Conservation (phyloP, 2,329 filamentous ascomycete species). For the Trichoderma harzianum region DNA sequence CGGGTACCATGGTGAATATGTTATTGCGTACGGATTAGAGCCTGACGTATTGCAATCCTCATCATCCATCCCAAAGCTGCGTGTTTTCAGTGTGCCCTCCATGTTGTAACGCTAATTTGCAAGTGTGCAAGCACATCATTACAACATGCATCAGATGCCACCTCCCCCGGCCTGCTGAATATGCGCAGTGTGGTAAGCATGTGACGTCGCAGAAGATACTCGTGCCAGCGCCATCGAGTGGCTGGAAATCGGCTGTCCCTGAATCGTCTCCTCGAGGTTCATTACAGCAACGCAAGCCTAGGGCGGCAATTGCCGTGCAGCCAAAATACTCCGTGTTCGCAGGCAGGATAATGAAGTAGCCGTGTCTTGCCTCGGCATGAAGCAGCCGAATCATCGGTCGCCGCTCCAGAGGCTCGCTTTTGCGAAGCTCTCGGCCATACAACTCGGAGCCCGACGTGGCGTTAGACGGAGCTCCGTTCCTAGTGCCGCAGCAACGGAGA, state of each 20-base stretch:
- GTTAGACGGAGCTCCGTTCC: neutral
- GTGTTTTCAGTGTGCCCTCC: neutral
- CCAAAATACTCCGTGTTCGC: neutral
- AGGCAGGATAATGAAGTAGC: neutral
- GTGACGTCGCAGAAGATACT: neutral
- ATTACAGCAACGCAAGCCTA: neutral
- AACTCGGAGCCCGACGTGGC: conserved; percentile 9
- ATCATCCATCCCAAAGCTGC: neutral
- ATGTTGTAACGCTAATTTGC: neutral
- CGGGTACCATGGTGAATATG: neutral
- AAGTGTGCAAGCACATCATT: conserved; percentile 1
- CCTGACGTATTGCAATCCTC: neutral
- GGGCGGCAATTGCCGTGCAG: neutral
- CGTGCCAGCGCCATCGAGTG: neutral
- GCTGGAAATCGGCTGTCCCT: neutral
- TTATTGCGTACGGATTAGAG: neutral
- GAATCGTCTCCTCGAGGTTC: neutral
- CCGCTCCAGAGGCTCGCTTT: conserved; percentile 15
- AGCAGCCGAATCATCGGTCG: conserved; percentile 11
- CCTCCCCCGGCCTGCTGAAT: neutral
- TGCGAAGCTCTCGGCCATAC: conserved; percentile 17
- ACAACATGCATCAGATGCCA: neutral
- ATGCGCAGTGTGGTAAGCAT: neutral
- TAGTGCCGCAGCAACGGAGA: neutral
- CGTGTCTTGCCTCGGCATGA: conserved; percentile 12